Base-by-base conservation (phyloP, 495 filamentous ascomycete species). In the Hypoxylon lenormandii region DNA sequence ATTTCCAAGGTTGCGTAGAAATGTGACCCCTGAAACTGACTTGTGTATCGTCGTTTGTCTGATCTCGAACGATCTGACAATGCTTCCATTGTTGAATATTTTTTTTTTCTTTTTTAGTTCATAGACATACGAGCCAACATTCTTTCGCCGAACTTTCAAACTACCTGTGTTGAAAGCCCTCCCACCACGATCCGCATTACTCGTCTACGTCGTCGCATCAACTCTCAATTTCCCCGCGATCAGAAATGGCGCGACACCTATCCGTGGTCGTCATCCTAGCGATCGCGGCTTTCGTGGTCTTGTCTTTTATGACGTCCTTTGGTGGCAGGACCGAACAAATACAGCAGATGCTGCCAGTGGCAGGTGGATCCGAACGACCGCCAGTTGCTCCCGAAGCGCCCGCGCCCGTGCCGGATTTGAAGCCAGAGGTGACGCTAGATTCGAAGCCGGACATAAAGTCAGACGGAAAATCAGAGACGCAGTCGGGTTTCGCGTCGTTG, bases 231-330 rank as follows among this genome's bases (percentile, higher is more conserved):
- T 19, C 50, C 48, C 43, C 36, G 5, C 23, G 21, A 52, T 33
- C 45, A 16, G 48, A 26, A 50, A 76, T 76, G 74, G 68, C 74
- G 53, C 61, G 74, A 36, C 72, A 76, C 57, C 47, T 76, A 15
- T 67, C 74, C 16, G 67, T 76, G 43, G 52, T 76, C 56, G 55
- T 74, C 65, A 67, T 73, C 48, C 22, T 76, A 28, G 74, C 64
- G 54, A 63, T 76, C 42, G 72, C 72, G 12, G 63, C 53, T n/a
- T 74, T 76, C 33, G 22, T 76, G 2, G 49, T 74, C 33, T 10
- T 76, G 19, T 74, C 72, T 50, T 72, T 76, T 11, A 76, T 66
- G 38, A 65, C 72, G 8, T 74, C 72, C 2, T 68, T 68, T 40
- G 62, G 72, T n/a, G 60, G 53, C 10, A 59, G 38, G 21, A 66